These are phyloP conservation scores for Suhomyces coccinellae DNA, from an alignment of 1,139 yeast species.

Conservation along the genomic window DNA sequence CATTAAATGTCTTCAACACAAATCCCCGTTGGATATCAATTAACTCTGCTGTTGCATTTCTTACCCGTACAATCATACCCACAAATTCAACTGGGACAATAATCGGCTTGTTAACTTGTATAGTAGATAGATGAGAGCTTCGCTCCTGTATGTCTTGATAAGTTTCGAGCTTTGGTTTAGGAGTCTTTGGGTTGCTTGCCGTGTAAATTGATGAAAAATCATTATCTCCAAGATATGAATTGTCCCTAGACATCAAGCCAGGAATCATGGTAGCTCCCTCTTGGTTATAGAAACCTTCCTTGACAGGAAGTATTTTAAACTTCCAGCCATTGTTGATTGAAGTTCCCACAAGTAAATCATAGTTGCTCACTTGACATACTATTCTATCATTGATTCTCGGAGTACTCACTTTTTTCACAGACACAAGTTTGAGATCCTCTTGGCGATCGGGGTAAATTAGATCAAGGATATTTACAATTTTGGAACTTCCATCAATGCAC, in stretches of 20 bases:
- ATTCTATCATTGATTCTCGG: conserved; percentile 77
- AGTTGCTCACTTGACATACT: conserved; percentile 54
- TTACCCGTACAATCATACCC: conserved; percentile 66
- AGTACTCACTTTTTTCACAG: conserved; percentile 59
- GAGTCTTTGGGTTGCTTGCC: not conserved
- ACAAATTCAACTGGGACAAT: conserved; percentile 60
- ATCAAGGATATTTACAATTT: conserved; percentile 25
- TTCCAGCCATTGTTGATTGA: conserved; percentile 69
- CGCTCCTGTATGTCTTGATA: not conserved
- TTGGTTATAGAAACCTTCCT: conserved; percentile 50
- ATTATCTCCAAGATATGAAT: conserved; percentile 16
- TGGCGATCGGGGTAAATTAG: conserved; percentile 23
- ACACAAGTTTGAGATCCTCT: conserved; percentile 31
- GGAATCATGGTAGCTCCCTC: conserved; percentile 36
- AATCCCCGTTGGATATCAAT: conserved; percentile 80
- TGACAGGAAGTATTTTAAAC: conserved; percentile 49
- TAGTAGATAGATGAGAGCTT: not conserved
- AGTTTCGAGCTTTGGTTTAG: not conserved
- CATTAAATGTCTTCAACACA: conserved; percentile 50
- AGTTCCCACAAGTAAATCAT: conserved; percentile 60
- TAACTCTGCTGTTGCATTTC: conserved; percentile 56
- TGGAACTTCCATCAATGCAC: conserved; percentile 48
- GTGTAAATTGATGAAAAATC: conserved; percentile 20
- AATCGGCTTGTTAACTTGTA: conserved; percentile 26
- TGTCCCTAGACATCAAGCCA: conserved; percentile 24